Evolutionary conservation across 371 early-diverging fungal species (phyloP).

Genomic region (Circinella umbellata): DNA sequence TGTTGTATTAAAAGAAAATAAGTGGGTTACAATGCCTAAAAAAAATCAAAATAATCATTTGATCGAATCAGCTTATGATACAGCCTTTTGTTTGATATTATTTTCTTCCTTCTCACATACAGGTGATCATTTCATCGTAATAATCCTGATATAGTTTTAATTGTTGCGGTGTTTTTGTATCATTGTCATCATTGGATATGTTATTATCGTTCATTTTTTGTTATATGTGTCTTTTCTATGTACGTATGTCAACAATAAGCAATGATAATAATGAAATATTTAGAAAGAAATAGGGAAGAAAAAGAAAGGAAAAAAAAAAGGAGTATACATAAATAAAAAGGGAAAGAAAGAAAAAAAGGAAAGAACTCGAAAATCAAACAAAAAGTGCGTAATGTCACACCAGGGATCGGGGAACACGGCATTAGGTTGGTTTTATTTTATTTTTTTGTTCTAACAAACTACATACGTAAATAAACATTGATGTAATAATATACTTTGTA

Average conservation of each 20-base stretch:
- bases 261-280: no score
- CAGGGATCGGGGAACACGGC: background rate
- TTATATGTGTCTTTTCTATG: background rate
- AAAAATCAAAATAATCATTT: background rate
- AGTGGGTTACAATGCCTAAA: slow-evolving; percentile 38
- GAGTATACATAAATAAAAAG: background rate
- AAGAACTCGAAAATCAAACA: background rate
- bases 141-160: background rate
- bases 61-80: background rate
- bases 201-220: background rate
- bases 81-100: background rate
- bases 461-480: no score
- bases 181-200: background rate
- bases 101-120: background rate
- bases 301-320: background rate
- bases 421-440: background rate
- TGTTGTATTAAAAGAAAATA: slow-evolving; percentile 43
- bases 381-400: slow-evolving; percentile 7
- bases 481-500: no score
- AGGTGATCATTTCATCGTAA: background rate
- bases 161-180: background rate
- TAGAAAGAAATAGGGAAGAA: background rate
- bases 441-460: no score
- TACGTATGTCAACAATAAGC: no score
- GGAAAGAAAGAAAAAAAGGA: background rate